Conservation (phyloP, 805 yeast species). For the Yamadazyma paraphyllophila region DNA sequence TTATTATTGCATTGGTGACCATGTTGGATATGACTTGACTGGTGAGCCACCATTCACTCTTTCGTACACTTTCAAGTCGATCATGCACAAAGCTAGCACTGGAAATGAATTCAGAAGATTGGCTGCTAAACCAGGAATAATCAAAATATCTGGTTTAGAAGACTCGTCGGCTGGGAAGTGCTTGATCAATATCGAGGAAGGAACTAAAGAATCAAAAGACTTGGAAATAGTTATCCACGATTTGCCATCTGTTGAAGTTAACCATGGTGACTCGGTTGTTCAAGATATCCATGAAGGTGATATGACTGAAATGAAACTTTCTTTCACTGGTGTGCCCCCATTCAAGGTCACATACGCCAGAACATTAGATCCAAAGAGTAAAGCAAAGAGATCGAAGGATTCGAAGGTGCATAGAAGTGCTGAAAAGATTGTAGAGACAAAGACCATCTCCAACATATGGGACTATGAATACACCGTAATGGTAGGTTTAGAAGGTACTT, state of each 20-base stretch:
- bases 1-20: conserved; percentile 87
- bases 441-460: conserved; percentile 62
- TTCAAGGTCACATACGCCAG: conserved; percentile 83
- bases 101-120: conserved; percentile 52
- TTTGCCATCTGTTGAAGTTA: conserved; percentile 74
- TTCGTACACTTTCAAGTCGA: conserved; percentile 68
- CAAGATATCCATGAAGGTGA: conserved; percentile 95
- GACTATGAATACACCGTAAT: conserved; percentile 65
- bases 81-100: conserved; percentile 55
- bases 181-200: conserved; percentile 52
- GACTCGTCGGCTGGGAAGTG: conserved; percentile 77
- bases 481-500: conserved; percentile 88
- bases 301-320: conserved; percentile 80
- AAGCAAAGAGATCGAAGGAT: conserved; percentile 30
- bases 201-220: conserved; percentile 29
- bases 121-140: conserved; percentile 79
- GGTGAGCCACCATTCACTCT: conserved; percentile 83
- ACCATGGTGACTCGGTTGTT: conserved; percentile 70
- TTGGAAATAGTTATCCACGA: conserved; percentile 41
- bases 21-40: conserved; percentile 67
- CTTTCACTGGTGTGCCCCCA: conserved; percentile 87
- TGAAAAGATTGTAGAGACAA: conserved; percentile 18
- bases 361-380: conserved; percentile 33
- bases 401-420: conserved; percentile 14
- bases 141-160: conserved; percentile 62